Base-by-base conservation (phyloP, 129 eudicot species). In the Centaurea solstitialis region DNA sequence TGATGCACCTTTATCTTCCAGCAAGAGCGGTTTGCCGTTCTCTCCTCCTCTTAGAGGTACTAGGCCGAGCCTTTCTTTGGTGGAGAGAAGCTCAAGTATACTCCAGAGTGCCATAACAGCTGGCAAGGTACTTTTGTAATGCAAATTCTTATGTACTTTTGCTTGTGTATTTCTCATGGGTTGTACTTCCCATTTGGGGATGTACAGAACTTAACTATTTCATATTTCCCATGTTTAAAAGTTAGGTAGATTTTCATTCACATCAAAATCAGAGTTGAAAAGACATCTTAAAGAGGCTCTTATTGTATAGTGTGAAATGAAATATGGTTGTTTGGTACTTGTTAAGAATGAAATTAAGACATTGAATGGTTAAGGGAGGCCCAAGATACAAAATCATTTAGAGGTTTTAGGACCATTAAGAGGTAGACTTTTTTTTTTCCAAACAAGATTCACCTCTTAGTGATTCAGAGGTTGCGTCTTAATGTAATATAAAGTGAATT, bases 41-140 rank as follows among this genome's bases (percentile, higher is more conserved):
- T 91, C 93, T 17, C 87, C 93, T 80, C 92, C 94, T 12, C 35
- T 73, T 22, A 89, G 76, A 81, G 87, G 74, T 72, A 83, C 87
- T 13, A 84, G 84, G 81, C 87, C 87, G 35, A 66, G 76, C 80
- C 67, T 79, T 79, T 80, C 86, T 78, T 81, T 82, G 81, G 47
- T 78, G 39, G 94, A 87, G 71, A 89, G 82, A 86, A 81, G 80
- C 77, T 68, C 84, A 13, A 83, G 85, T 50, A 35, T 79, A 43
- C 79, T 64, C 37, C 89, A 80, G 61, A 76, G 85, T 80, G 86
- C 86, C 62, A 21, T 92, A 72, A 45, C 88, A 39, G 82, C 76
- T 86, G 91, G 82, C 70, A 94, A 92, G 97, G 98, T 92, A 86
- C 68, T 57, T 70, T 7, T 74, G 4, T 68, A 69, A 72, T 67